Evolutionary conservation across 2,329 filamentous ascomycete genomes (phyloP).

Genomic region (Paecilomyces sp.): DNA sequence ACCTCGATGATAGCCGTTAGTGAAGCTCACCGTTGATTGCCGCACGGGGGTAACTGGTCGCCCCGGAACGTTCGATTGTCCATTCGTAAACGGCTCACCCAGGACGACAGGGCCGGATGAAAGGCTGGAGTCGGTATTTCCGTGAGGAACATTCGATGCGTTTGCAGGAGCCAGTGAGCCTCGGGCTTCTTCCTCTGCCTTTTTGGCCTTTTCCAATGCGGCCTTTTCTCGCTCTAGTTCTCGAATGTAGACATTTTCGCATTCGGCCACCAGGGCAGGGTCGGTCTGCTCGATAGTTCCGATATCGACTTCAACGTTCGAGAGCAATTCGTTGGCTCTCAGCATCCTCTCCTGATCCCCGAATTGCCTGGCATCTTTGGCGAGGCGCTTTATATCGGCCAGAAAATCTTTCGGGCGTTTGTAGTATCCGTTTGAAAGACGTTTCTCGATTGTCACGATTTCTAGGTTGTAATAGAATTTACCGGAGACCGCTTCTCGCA

Average conservation of each 20-base stretch:
- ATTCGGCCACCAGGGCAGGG: conserved; percentile 60
- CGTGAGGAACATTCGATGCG: conserved; percentile 45
- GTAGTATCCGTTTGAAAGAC: conserved; percentile 95
- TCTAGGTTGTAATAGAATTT: conserved; percentile 97
- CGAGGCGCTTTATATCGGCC: conserved; percentile 74
- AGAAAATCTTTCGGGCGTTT: conserved; percentile 84
- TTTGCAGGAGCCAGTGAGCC: conserved; percentile 38
- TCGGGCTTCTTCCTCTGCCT: conserved; percentile 30
- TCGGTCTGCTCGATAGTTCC: conserved; percentile 62
- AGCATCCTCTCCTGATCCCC: conserved; percentile 78
- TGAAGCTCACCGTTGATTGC: conserved; percentile 40
- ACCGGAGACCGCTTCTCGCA: conserved; percentile 65
- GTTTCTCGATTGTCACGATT: conserved; percentile 85
- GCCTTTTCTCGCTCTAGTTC: conserved; percentile 63
- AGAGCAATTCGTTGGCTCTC: conserved; percentile 83
- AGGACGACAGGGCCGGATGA: conserved; percentile 50
- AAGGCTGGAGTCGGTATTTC: conserved; percentile 45
- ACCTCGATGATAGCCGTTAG: conserved; percentile 49
- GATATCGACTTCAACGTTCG: conserved; percentile 93
- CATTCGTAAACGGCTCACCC: conserved; percentile 57
- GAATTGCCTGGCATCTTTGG: conserved; percentile 73
- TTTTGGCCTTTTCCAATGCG: conserved; percentile 49
- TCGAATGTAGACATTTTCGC: conserved; percentile 71
- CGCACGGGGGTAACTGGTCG: conserved; percentile 50
- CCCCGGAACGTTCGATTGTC: conserved; percentile 39